These are phyloP conservation scores for Dioscorea alata DNA, from an alignment of 106 monocot genomes.

Conservation along the genomic window DNA sequence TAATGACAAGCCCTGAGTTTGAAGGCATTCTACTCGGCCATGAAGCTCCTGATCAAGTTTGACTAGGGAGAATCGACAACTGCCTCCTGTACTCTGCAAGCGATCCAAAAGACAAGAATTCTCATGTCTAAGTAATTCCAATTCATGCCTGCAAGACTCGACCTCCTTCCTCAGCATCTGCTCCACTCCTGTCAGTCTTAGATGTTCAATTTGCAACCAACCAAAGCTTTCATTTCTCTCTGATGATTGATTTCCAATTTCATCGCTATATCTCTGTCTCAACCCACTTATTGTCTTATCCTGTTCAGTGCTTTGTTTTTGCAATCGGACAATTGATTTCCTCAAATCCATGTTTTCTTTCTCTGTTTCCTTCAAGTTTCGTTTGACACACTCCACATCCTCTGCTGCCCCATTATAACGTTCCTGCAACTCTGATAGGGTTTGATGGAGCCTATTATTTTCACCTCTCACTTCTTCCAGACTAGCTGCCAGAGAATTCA, in stretches of 20 bases:
- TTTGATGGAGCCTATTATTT: slow-evolving; percentile 41
- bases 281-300: slow-evolving; percentile 78
- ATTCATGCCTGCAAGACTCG: slow-evolving; percentile 55
- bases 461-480: slow-evolving; percentile 42
- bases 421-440: slow-evolving; percentile 41
- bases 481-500: slow-evolving; percentile 35
- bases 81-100: slow-evolving; percentile 30
- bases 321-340: slow-evolving; percentile 46
- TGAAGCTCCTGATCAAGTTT: slow-evolving; percentile 60
- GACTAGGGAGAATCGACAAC: slow-evolving; percentile 17
- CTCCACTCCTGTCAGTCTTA: slow-evolving; percentile 77
- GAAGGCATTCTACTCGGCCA: slow-evolving; percentile 44
- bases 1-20: slow-evolving; percentile 48
- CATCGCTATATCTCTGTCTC: slow-evolving; percentile 47
- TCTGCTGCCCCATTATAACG: slow-evolving; percentile 36
- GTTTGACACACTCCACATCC: slow-evolving; percentile 36
- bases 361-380: slow-evolving; percentile 54
- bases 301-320: slow-evolving; percentile 68
- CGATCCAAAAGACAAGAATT: slow-evolving; percentile 52
- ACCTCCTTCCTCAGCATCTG: slow-evolving; percentile 69
- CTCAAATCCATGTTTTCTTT: slow-evolving; percentile 66
- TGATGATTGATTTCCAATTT: slow-evolving; percentile 23
- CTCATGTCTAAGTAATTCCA: slow-evolving; percentile 65
- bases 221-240: slow-evolving; percentile 29
- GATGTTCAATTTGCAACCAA: slow-evolving; percentile 58